These are phyloP conservation scores for Aegle marmelos DNA, from an alignment of 345 rosid genomes.

Conservation along the genomic window DNA sequence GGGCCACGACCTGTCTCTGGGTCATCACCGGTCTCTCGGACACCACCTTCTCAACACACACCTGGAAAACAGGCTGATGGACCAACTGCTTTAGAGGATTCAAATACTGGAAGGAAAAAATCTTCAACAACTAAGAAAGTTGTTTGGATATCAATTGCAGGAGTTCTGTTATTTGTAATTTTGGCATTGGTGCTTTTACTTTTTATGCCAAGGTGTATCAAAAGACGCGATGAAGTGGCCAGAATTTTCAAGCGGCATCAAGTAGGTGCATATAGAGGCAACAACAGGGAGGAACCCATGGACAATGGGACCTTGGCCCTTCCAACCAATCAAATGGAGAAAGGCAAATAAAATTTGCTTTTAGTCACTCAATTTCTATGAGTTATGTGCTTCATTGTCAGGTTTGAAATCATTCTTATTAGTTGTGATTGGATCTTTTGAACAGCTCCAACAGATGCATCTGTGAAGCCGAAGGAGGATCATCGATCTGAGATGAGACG, in stretches of 20 bases:
- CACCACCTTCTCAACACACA: conserved; percentile 37
- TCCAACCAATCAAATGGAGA: conserved; percentile 51
- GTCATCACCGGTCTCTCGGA: conserved; percentile 24
- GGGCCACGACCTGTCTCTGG: conserved; percentile 25
- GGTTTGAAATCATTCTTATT: conserved; percentile 5
- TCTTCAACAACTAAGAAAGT: conserved; percentile 48
- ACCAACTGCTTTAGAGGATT: conserved; percentile 49
- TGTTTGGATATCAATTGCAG: conserved; percentile 78
- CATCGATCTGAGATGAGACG: conserved; percentile 31
- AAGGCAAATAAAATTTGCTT: conserved; percentile 45
- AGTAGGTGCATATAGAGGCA: conserved; percentile 66
- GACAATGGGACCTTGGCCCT: conserved; percentile 37
- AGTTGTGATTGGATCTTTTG: conserved; percentile 7
- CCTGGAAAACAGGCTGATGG: conserved; percentile 60
- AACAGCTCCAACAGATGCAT: conserved; percentile 53
- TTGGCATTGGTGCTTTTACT: conserved; percentile 50
- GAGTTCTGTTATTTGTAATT: conserved; percentile 49
- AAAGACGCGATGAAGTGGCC: conserved; percentile 48
- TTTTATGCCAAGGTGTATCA: conserved; percentile 49
- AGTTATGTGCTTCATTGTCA: background rate
- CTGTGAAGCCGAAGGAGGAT: conserved; percentile 31
- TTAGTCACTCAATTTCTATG: background rate
- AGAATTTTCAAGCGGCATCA: conserved; percentile 58
- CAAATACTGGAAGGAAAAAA: conserved; percentile 42
- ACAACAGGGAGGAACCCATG: conserved; percentile 51